These are phyloP conservation scores for Xylaria sp. DNA, from an alignment of 2,329 filamentous ascomycete species.

Conservation along the genomic window DNA sequence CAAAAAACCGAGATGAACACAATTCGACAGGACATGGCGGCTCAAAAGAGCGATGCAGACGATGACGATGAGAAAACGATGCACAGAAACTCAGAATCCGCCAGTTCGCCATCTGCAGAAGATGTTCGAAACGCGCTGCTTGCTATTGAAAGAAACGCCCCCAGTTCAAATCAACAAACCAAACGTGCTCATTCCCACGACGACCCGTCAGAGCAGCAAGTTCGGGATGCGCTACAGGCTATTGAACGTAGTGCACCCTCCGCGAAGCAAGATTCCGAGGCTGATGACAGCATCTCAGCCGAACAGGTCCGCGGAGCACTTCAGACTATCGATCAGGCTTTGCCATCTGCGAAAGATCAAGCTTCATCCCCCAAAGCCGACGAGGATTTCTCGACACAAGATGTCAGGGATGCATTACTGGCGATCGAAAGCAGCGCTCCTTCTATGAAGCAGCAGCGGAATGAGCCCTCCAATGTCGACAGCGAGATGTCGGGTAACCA, in stretches of 20 bases:
- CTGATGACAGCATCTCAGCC: not conserved
- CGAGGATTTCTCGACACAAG: not conserved
- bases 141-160: not conserved
- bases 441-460: not conserved
- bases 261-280: not conserved
- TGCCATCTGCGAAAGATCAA: not conserved
- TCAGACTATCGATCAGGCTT: not conserved
- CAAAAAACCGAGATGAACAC: too few species aligned
- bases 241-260: not conserved
- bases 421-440: not conserved
- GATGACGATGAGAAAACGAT: too few species aligned
- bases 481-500: not conserved
- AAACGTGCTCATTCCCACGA: not conserved
- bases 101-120: not conserved
- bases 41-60: too few species aligned
- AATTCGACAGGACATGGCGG: too few species aligned
- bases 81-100: not conserved
- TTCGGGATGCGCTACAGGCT: not conserved
- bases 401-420: not conserved
- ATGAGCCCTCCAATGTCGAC: not conserved
- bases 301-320: not conserved
- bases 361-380: not conserved
- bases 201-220: not conserved
- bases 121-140: not conserved
- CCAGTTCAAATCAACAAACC: not conserved